These are phyloP conservation scores for Alternaria viburni DNA, from an alignment of 2,329 filamentous ascomycete genomes.

Conservation along the genomic window DNA sequence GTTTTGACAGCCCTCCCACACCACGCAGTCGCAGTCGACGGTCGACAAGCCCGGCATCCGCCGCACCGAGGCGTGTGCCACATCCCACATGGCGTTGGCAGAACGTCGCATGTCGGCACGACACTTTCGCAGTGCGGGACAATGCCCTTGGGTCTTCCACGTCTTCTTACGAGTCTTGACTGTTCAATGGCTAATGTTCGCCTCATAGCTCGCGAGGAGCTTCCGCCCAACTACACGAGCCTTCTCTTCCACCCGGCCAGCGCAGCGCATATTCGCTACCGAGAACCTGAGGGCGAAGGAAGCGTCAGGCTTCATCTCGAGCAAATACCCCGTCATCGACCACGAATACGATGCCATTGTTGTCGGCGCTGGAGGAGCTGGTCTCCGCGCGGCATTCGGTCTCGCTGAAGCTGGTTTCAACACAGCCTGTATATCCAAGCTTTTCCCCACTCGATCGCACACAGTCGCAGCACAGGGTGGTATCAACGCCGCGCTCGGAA, in stretches of 20 bases:
- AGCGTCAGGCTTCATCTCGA: conserved; percentile 83
- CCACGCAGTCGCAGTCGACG: conserved; percentile 13
- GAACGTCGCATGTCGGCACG: conserved; percentile 2
- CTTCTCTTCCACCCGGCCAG: conserved; percentile 86
- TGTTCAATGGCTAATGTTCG: conserved; percentile 39
- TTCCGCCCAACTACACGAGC: conserved; percentile 71
- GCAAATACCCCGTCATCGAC: conserved; percentile 96
- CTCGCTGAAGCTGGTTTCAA: conserved; percentile 89
- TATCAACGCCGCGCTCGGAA: conserved; percentile 87
- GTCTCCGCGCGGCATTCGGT: conserved; percentile 83
- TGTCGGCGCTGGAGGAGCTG: conserved; percentile 81
- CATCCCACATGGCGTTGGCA: conserved; percentile 25
- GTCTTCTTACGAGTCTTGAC: not conserved
- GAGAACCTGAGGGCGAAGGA: conserved; percentile 90
- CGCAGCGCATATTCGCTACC: conserved; percentile 84
- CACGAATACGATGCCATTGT: conserved; percentile 99
- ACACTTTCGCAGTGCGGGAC: not conserved
- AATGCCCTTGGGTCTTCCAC: not conserved
- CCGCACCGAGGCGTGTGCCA: conserved; percentile 36
- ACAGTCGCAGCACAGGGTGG: conserved; percentile 79
- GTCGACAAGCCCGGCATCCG: conserved; percentile 25
- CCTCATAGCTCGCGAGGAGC: conserved; percentile 65
- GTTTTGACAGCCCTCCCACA: conserved; percentile 21
- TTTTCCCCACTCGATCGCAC: conserved; percentile 85
- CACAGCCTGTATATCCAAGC: conserved; percentile 84